These are phyloP conservation scores for Pseudocercospora macadamiae DNA, from an alignment of 2,329 filamentous ascomycete species.

Conservation along the genomic window DNA sequence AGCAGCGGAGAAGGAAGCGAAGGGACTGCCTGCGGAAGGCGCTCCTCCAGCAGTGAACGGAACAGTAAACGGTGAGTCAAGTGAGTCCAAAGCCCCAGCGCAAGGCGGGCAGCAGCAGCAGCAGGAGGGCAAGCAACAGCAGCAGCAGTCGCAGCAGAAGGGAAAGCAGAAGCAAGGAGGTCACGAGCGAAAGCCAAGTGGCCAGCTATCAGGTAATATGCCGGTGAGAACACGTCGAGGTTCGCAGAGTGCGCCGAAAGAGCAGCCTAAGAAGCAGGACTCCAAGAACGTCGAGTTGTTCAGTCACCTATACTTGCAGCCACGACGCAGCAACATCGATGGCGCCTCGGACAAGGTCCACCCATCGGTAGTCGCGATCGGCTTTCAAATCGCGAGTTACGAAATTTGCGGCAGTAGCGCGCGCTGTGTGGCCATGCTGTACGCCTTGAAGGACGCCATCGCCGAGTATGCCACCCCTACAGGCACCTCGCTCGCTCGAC, in stretches of 20 bases:
- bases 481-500: conserved; percentile 81
- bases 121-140: conserved; percentile 27
- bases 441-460: conserved; percentile 92
- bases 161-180: conserved; percentile 30
- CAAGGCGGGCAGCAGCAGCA: conserved; percentile 23
- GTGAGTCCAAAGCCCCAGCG: conserved; percentile 21
- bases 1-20: conserved; percentile 51
- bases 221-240: conserved; percentile 32
- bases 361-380: conserved; percentile 79
- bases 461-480: conserved; percentile 88
- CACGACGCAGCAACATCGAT: conserved; percentile 65
- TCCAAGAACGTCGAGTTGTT: conserved; percentile 75
- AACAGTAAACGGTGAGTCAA: conserved; percentile 22
- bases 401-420: conserved; percentile 86
- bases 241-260: conserved; percentile 34
- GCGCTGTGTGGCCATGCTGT: conserved; percentile 80
- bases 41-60: conserved; percentile 15
- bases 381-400: conserved; percentile 88
- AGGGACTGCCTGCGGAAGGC: conserved; percentile 19
- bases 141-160: conserved; percentile 39
- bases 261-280: conserved; percentile 50
- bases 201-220: conserved; percentile 31
- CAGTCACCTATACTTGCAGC: conserved; percentile 69
- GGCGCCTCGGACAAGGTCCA: conserved; percentile 74
- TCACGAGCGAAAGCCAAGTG: conserved; percentile 31